Conservation (phyloP, 768 basidiomycete species). For the Collybiopsis confluens region DNA sequence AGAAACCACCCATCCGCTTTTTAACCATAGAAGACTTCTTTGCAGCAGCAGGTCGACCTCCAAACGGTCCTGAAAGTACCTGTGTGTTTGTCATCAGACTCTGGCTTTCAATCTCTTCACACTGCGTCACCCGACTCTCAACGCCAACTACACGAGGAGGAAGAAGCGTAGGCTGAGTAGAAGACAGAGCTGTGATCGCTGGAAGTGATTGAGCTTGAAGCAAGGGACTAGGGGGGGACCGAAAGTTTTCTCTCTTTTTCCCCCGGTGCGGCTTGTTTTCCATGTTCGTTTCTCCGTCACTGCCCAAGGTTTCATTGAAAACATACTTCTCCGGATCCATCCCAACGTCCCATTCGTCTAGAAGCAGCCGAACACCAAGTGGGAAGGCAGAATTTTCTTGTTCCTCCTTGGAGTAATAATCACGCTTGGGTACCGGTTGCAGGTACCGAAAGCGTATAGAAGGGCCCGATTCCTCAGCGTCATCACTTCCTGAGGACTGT, state of each 20-base stretch:
- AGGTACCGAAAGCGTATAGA: constrained; percentile 59
- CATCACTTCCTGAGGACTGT: constrained; percentile 18
- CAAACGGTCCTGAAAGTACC: constrained; percentile 64
- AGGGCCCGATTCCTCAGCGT: constrained; percentile 16
- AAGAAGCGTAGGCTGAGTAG: not conserved
- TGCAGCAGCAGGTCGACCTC: constrained; percentile 45
- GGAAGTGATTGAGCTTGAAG: not conserved
- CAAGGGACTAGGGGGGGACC: not conserved
- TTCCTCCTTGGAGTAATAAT: constrained; percentile 23
- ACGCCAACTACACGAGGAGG: not conserved
- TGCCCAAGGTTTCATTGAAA: constrained; percentile 54
- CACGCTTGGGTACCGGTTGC: constrained; percentile 37
- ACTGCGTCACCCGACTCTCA: constrained; percentile 5
- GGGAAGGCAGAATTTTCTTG: constrained; percentile 27
- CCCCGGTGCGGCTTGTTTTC: not conserved
- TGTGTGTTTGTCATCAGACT: constrained; percentile 61
- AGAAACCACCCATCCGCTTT: constrained; percentile 78
- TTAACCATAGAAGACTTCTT: constrained; percentile 55
- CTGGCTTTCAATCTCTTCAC: constrained; percentile 26
- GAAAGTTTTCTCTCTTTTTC: constrained; percentile 6
- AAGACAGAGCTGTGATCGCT: not conserved
- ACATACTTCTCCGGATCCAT: constrained; percentile 43
- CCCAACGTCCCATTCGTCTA: constrained; percentile 67
- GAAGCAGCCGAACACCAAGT: constrained; percentile 54
- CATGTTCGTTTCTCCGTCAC: not conserved